Base-by-base conservation (phyloP, 2,329 filamentous ascomycete genomes). In the Daldinia sp. region DNA sequence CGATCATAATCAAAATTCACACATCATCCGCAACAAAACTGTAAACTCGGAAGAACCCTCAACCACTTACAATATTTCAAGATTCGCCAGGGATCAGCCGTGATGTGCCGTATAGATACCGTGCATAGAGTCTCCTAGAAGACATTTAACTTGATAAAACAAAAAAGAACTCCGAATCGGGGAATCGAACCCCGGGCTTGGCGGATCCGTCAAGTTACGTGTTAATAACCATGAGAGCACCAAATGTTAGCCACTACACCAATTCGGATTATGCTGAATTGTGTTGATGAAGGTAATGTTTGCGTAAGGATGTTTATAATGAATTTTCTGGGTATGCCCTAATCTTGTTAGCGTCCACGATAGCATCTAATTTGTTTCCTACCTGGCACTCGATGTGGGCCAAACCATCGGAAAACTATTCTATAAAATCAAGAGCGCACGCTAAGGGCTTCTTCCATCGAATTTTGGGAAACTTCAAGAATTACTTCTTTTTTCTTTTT, bases 211-310 rank as follows among this genome's bases (percentile, higher is more conserved):
- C 17, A 35, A 25, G 29, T 13, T 32, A 32, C n/a, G 3, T 21
- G n/a, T 21, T 35, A 25, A 8, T 10, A 35, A 15, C 6, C 4
- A 57, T 74, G 73, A 75, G 73, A 74, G 73, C 72, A 72, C 70
- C 69, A 73, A 73, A 74, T 75, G 73, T 75, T 74, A 68, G 68
- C 72, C 73, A 75, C 71, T 71, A 71, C 70, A 74, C 72, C 77
- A 73, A 73, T 74, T 75, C 73, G 73, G 73, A 75, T 64, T 56
- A n/a, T 11, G n/a, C 5, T 25, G 3, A 34, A 17, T 15, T 9
- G 5, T n/a, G 27, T 49, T 30, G 10, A 13, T 30, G 15, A 23
- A 50, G n/a, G 15, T 50, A 9, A 7, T 23, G 3, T n/a, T 2
- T 23, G 17, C 6, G 23, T 13, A 32, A 21, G 8, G 11, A 50